Base-by-base conservation (phyloP, 176 grass and related monocot genomes). In the Raddia guianensis region DNA sequence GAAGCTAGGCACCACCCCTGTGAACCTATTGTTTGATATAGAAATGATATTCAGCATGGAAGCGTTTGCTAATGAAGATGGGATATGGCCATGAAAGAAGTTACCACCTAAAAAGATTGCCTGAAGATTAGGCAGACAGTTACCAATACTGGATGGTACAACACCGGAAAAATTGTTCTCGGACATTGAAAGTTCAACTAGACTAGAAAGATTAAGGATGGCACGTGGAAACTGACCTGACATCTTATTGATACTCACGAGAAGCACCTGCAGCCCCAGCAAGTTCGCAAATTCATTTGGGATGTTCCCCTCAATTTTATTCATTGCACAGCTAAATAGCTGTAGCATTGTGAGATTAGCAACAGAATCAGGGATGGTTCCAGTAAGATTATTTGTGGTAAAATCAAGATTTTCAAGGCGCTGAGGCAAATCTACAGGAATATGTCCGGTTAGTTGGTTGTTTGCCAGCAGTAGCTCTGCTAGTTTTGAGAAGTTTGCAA, bases 321-420 rank as follows among this genome's bases (percentile, higher is more conserved):
- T 27, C 27, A 27, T 27, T 27, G 27, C 27, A 27, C 27, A 27
- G 27, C 27, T 27, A 27, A 27, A 27, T 27, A 27, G 27, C 27
- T 27, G 27, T 0, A 50, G 49, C 12, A 12, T 50, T 3, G 49
- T 50, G 49, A 73, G 42, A 35, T 82, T 82, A 6, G 18, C 56
- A 51, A 74, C 2, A 50, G 53, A 84, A 15, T 10, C 9, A 42
- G 82, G 82, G 8, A 84, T 76, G 63, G 73, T 50, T 40, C 82
- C 82, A 8, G 18, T 68, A n/a, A 83, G 62, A 45, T 67, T 35
- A 34, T 83, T 83, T 0, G 0, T 0, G 0, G 35, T 11, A 33
- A 83, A 13, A 0, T 13, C 3, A 4, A 83, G 8, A 1, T 13
- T 6, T 18, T 47, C 35, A 44, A 75, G 19, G 19, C 6, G 0